Conservation (phyloP, 1,284 basidiomycete species). For the Cutaneotrichosporon sp. region DNA sequence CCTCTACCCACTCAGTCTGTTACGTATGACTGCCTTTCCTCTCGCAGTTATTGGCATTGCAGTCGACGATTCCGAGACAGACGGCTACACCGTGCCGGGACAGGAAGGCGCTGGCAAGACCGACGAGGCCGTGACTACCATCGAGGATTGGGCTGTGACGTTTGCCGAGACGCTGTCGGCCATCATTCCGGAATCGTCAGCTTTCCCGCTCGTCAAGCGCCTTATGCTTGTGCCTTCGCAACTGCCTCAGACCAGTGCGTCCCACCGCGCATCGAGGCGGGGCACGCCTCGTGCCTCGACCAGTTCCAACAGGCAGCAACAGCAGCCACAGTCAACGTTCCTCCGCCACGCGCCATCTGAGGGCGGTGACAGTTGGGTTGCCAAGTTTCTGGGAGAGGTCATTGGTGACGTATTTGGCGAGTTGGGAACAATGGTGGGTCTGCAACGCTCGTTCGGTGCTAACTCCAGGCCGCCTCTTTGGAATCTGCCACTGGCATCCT, state of each 20-base stretch:
- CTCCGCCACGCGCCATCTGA: conserved; percentile 30
- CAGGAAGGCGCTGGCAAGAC: background rate
- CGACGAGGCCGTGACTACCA: background rate
- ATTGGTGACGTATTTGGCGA: conserved; percentile 77
- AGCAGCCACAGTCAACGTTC: background rate
- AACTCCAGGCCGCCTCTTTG: conserved; percentile 40
- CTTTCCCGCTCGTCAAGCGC: conserved; percentile 64
- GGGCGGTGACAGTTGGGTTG: conserved; percentile 56
- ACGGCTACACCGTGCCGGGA: background rate
- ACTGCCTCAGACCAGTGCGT: background rate
- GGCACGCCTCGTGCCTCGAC: background rate
- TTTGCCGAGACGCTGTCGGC: conserved; percentile 36
- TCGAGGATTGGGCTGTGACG: conserved; percentile 14
- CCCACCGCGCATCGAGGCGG: background rate
- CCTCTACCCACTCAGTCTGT: conserved; percentile 35
- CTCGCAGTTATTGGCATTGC: conserved; percentile 42
- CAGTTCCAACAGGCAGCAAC: background rate
- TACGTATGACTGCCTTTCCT: conserved; percentile 38
- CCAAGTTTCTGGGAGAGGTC: conserved; percentile 75
- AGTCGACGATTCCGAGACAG: conserved; percentile 21
- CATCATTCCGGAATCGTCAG: conserved; percentile 55
- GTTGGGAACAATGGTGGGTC: conserved; percentile 61
- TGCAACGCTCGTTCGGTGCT: conserved; percentile 2
- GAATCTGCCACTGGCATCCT: conserved; percentile 46
- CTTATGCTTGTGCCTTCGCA: conserved; percentile 52